These are phyloP conservation scores for Exidia glandulosa DNA, from an alignment of 768 basidiomycete species.

Conservation along the genomic window DNA sequence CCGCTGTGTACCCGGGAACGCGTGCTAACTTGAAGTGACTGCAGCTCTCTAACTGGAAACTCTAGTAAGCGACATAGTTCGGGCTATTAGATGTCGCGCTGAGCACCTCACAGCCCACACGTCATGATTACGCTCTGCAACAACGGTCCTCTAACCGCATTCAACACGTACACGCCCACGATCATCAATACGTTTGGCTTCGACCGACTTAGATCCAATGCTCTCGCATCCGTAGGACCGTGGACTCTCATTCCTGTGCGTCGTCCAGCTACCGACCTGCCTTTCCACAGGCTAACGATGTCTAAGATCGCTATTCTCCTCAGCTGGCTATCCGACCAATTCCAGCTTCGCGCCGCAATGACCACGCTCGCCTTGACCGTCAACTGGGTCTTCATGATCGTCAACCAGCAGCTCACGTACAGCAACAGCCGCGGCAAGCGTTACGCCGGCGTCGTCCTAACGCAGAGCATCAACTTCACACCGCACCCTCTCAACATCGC, in stretches of 20 bases:
- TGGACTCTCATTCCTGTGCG: background rate
- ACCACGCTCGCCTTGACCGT: background rate
- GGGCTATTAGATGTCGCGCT: background rate
- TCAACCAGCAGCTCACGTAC: background rate
- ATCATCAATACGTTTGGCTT: background rate
- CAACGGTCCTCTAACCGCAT: background rate
- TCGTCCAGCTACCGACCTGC: fast-evolving
- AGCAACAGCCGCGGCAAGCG: background rate
- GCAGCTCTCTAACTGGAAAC: background rate
- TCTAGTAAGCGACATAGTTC: background rate
- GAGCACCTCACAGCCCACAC: background rate
- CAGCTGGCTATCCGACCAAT: background rate
- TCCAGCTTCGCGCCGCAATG: background rate
- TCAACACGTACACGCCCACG: background rate
- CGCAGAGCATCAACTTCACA: background rate
- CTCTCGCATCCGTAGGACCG: background rate
- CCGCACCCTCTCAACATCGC: background rate
- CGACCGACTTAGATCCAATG: background rate
- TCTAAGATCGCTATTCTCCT: background rate
- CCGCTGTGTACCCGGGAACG: background rate
- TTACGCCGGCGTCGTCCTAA: background rate
- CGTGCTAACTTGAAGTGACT: too few relatives aligned
- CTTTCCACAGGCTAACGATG: background rate
- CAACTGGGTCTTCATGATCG: background rate
- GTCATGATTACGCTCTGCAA: background rate